Evolutionary conservation across 148 eudicot genomes (phyloP), one percentile per base, ranked within the genome.

Genomic region (Vaccinium macrocarpon): DNA sequence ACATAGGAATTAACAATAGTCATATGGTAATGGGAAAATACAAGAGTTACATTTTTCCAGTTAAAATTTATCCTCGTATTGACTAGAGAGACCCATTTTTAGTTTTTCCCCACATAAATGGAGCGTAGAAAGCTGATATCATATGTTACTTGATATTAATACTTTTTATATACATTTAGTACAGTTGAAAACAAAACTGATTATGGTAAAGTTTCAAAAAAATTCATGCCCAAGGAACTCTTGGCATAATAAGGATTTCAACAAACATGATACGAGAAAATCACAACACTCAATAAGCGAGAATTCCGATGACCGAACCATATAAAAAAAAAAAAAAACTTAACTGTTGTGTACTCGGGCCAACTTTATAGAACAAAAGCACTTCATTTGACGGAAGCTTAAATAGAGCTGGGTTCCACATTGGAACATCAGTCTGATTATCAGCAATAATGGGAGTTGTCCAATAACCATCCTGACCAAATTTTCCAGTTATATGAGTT

Each of bases 371-470:
- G 84, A 96, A 96, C 79, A 96, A 87, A 85, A 96, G 94, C 91
- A 96, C 81, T 88, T 93, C 92, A 83, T 89, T 84, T 38, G 92
- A 85, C 23, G 90, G 90, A 80, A 88, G 90, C 88, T 92, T 92
- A 86, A 91, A 95, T 19, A 97, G 90, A 80, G 91, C 99, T 78
- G 99, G 99, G 80, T 97, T 97, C 99, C 99, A 97, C 98, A 97
- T 93, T 68, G 99, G 93, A 83, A 97, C 95, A 49, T 62, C 77
- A 15, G 84, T 68, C 85, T 97, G 85, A 74, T 91, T 90, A 85
- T 97, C 98, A 73, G 82, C 98, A 82, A 93, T 82, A 57, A 91
- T 62, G 55, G 98, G 99, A 87, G 90, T 46, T 80, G 90, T 88
- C 99, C 99, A 97, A 83, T 5, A 7, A 83, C 97, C 96, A 92